These are phyloP conservation scores for Lepiota brunneoincarnata DNA, from an alignment of 768 basidiomycete genomes.

Conservation along the genomic window DNA sequence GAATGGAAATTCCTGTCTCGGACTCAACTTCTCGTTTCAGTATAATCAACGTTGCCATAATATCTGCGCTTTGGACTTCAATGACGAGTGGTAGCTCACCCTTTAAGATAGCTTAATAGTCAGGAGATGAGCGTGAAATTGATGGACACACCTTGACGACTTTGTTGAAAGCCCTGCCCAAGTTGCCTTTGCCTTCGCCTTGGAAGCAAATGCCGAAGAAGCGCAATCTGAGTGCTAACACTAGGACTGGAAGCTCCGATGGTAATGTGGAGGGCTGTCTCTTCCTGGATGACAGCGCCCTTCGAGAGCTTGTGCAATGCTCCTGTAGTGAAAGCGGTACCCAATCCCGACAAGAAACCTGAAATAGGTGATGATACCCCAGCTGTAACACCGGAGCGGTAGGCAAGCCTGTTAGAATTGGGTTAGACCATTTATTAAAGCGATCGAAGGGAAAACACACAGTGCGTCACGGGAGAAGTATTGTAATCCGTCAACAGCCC, in stretches of 20 bases:
- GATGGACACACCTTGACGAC: slow-evolving; percentile 39
- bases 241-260: slow-evolving; percentile 45
- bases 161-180: slow-evolving; percentile 39
- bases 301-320: slow-evolving; percentile 51
- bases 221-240: slow-evolving; percentile 66
- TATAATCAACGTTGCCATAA: slow-evolving; percentile 60
- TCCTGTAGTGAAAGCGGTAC: slow-evolving; percentile 56
- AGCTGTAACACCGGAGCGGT: slow-evolving; percentile 60
- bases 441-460: slow-evolving; percentile 20
- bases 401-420: slow-evolving; percentile 47
- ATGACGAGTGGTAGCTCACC: slow-evolving; percentile 62
- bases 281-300: slow-evolving; percentile 58
- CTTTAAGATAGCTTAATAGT: slow-evolving; percentile 21
- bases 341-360: slow-evolving; percentile 55
- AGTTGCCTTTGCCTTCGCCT: slow-evolving; percentile 33
- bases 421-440: background rate
- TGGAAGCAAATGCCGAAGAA: slow-evolving; percentile 52
- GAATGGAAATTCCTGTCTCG: slow-evolving; percentile 35
- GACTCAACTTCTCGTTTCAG: slow-evolving; percentile 64
- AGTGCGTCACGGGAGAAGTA: slow-evolving; percentile 60
- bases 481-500: slow-evolving; percentile 71
- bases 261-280: slow-evolving; percentile 59
- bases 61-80: slow-evolving; percentile 61
- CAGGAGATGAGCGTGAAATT: background rate
- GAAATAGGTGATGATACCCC: slow-evolving; percentile 53